Conservation (phyloP, 257 asterid species). For the Leonotis leonurus region DNA sequence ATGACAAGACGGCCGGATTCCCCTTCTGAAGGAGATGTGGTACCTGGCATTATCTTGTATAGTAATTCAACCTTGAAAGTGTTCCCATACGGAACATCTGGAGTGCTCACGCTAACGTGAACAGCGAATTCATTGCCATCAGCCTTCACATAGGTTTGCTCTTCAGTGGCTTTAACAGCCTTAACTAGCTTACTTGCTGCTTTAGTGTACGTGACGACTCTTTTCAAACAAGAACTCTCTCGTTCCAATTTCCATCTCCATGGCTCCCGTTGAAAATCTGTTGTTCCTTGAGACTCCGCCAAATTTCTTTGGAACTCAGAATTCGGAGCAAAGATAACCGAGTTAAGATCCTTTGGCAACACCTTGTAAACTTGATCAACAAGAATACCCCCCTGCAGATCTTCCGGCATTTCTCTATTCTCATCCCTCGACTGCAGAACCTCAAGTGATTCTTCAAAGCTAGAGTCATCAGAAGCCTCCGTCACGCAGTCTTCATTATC, state of each 20-base stretch:
- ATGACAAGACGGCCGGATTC: conserved; percentile 56
- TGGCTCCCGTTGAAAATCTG: conserved; percentile 54
- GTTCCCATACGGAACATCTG: conserved; percentile 87
- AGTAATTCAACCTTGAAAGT: conserved; percentile 64
- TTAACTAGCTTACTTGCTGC: conserved; percentile 70
- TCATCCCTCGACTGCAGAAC: conserved; percentile 36
- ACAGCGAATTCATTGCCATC: conserved; percentile 51
- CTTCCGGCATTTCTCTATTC: conserved; percentile 40
- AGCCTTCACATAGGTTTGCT: conserved; percentile 56
- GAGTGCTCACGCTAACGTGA: conserved; percentile 53
- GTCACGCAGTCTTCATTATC: conserved; percentile 40
- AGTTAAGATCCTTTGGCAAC: conserved; percentile 50
- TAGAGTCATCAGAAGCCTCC: conserved; percentile 28
- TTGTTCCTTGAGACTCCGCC: conserved; percentile 61
- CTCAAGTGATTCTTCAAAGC: conserved; percentile 47
- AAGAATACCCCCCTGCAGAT: conserved; percentile 68
- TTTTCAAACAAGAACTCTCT: conserved; percentile 34
- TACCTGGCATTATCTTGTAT: conserved; percentile 62
- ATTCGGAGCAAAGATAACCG: conserved; percentile 50
- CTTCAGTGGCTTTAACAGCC: conserved; percentile 79
- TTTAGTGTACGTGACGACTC: conserved; percentile 58
- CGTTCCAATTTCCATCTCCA: conserved; percentile 57
- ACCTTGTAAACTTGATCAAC: conserved; percentile 51
- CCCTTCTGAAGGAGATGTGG: conserved; percentile 34
- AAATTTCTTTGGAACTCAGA: conserved; percentile 50